These are phyloP conservation scores for Lentinus tigrinus DNA, from an alignment of 768 basidiomycete species.

Conservation along the genomic window DNA sequence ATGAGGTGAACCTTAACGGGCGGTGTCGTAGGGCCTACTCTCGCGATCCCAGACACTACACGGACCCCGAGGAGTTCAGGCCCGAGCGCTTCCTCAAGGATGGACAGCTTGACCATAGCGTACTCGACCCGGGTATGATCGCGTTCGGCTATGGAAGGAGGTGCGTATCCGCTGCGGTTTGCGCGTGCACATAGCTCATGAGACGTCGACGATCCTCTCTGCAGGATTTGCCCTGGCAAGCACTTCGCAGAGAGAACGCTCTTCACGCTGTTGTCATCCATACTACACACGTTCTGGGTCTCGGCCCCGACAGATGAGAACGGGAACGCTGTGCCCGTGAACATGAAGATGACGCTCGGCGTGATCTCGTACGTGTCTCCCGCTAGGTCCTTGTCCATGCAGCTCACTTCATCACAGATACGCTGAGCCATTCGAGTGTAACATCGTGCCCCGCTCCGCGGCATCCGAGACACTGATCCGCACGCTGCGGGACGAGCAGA, in stretches of 20 bases:
- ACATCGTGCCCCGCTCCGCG: slow-evolving; percentile 22
- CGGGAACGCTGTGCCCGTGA: background rate
- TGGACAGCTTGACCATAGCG: background rate
- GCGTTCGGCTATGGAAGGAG: background rate
- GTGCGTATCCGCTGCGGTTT: background rate
- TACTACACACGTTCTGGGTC: slow-evolving; percentile 11
- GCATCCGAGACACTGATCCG: slow-evolving; percentile 11
- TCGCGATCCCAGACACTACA: slow-evolving; percentile 8
- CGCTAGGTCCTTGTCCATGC: background rate
- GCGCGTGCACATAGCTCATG: too few species aligned
- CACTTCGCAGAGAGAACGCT: slow-evolving; percentile 22
- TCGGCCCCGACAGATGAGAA: background rate
- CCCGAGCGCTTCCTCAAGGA: slow-evolving; percentile 18
- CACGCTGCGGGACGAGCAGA: background rate
- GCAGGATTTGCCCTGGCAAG: slow-evolving; percentile 16
- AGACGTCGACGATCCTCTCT: too few species aligned
- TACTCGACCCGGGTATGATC: background rate
- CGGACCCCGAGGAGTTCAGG: slow-evolving; percentile 20
- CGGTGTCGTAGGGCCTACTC: background rate
- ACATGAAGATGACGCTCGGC: background rate
- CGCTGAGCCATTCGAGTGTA: slow-evolving; percentile 24
- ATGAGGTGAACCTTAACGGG: background rate
- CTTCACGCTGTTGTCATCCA: slow-evolving; percentile 6
- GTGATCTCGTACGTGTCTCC: slow-evolving; percentile 12
- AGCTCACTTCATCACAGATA: slow-evolving; percentile 8